Base-by-base conservation (phyloP, 345 rosid genomes). In the Zanthoxylum bungeanum region DNA sequence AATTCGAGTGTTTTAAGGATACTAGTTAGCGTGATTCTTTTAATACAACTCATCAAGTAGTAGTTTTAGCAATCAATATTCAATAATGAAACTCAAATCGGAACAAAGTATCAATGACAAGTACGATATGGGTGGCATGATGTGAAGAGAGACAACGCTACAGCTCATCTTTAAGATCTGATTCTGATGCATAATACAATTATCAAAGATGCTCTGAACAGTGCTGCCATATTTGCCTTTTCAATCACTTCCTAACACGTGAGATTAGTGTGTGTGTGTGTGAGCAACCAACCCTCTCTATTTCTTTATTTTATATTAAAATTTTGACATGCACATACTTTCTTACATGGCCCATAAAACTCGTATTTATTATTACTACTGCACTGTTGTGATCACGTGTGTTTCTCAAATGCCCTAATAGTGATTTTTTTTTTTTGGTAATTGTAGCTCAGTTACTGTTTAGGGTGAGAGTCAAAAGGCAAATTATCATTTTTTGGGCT, bases 91-190 rank as follows among this genome's bases (percentile, higher is more conserved):
- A n/a, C n/a, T n/a, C n/a, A n/a, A n/a, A n/a, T n/a, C n/a, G n/a
- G n/a, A n/a, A n/a, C n/a, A n/a, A 75, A 68, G 79, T 59, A 75
- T 51, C 75, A 64, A 55, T 46, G 58, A 49, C 58, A 44, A 3
- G 27, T 53, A 40, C 22, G 33, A 57, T 36, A 25, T 49, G 64
- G 71, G 56, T 63, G 72, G n/a, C n/a, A n/a, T n/a, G n/a, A n/a
- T n/a, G n/a, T n/a, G n/a, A n/a, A n/a, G n/a, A n/a, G n/a, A 64
- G 64, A 79, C 53, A 60, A 7, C 36, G 40, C 51, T 61, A 75
- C 86, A 79, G 80, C 81, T 82, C 79, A 79, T n/a, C n/a, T n/a
- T n/a, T 31, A 64, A 49, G 81, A 79, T 82, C 63, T 76, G 73
- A 34, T 37, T n/a, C n/a, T n/a, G n/a, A n/a, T n/a, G n/a, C n/a